Base-by-base conservation (phyloP, 768 basidiomycete species). In the Cyclocybe cylindracea region DNA sequence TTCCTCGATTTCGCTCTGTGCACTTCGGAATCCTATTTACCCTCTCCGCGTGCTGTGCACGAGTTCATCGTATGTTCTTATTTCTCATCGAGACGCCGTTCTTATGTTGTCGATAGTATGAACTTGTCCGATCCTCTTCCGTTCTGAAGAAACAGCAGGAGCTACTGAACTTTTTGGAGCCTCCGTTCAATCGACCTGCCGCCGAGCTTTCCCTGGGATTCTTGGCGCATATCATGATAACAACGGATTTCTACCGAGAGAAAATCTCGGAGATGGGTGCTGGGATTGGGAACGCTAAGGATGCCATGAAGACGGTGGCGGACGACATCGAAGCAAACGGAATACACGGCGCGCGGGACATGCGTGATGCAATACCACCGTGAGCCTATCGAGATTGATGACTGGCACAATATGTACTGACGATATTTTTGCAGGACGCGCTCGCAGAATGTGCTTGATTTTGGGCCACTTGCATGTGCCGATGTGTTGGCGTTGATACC, bases 251-350 rank as follows among this genome's bases (percentile, higher is more conserved):
- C 57, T 89, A 87, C 49, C 78, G 82, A 56, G 67, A 60, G 5
- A 83, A 83, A 60, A 70, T 88, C 34, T 61, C 63, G 2, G 64
- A 69, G 33, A 73, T 73, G 5, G 70, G 70, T 9, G 70, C 70
- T 16, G 56, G 47, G 8, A 72, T 59, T 37, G 57, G 69, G 40
- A 80, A 77, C 8, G 82, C 83, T n/a, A 78, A 72, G 55, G 71
- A 76, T 37, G 82, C 83, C 1, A 71, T 89, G 69, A 74, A 73
- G n/a, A 62, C 77, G 6, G 76, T 89, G n/a, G 75, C 79, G 32
- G 68, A 71, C 53, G 80, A 85, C 36, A 79, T 89, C 18, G 87
- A 88, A 52, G 71, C 70, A 48, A 78, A 86, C 56, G 87, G 87
- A 0, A 60, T 87, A 46, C 74, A 79, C 39, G 72, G 67, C 8